These are phyloP conservation scores for Angomonas deanei DNA, from an alignment of 208 protist genomes.

Conservation along the genomic window DNA sequence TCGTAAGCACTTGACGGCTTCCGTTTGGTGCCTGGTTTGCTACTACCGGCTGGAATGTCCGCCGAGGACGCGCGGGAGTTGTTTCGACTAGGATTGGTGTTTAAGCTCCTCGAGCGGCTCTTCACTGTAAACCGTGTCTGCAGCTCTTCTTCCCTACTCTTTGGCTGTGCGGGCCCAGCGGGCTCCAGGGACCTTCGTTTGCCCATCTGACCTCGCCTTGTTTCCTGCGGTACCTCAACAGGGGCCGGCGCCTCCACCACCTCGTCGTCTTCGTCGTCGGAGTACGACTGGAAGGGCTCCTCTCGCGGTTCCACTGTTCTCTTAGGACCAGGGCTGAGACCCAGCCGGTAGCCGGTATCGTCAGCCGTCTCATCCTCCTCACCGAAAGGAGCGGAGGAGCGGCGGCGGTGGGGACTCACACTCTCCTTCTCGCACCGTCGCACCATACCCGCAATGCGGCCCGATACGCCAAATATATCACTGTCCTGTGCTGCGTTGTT, in stretches of 20 bases:
- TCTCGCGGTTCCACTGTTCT: neutral
- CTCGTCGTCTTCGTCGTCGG: neutral
- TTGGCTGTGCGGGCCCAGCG: neutral
- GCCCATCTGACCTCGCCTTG: neutral
- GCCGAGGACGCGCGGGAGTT: neutral
- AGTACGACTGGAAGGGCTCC: neutral
- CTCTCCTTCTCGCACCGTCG: neutral
- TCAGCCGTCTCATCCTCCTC: constrained; percentile 4
- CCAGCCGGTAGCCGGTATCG: neutral
- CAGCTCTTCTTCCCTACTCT: neutral
- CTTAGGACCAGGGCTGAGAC: neutral
- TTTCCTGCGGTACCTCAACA: too few relatives aligned
- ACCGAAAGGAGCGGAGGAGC: constrained; percentile 6
- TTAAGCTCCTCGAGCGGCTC: neutral
- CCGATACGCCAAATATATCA: constrained; percentile 42
- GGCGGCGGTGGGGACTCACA: neutral
- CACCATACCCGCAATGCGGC: constrained; percentile 14
- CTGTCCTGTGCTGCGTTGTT: constrained; percentile 16
- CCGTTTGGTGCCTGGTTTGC: neutral
- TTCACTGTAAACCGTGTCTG: neutral
- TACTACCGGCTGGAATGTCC: neutral
- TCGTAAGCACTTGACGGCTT: constrained; percentile 8
- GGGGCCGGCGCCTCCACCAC: neutral
- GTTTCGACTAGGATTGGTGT: neutral
- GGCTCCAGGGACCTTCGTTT: neutral